These are phyloP conservation scores for Trichosporon ovoides DNA, from an alignment of 1,284 basidiomycete genomes.

Conservation along the genomic window DNA sequence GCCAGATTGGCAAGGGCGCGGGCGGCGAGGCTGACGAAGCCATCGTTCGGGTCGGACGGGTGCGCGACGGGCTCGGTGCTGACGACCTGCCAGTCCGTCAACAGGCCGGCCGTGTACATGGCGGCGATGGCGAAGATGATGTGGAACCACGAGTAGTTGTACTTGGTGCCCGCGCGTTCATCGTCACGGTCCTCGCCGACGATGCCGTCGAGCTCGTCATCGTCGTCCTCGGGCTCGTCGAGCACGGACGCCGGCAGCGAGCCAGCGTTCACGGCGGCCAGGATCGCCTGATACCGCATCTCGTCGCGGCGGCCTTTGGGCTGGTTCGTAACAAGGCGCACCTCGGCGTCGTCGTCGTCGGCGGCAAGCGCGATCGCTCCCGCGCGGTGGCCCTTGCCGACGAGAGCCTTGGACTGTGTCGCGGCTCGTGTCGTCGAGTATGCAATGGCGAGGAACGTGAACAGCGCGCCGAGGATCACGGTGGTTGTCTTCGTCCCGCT, in stretches of 20 bases:
- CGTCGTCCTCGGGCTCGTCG: conserved; percentile 67
- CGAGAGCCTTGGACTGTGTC: conserved; percentile 84
- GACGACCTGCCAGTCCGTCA: conserved; percentile 83
- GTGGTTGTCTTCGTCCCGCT: conserved; percentile 76
- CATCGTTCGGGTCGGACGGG: conserved; percentile 24
- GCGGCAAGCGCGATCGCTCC: conserved; percentile 58
- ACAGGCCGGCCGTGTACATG: conserved; percentile 98
- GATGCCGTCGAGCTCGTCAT: conserved; percentile 65
- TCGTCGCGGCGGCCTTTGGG: conserved; percentile 73
- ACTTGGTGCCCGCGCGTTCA: conserved; percentile 91
- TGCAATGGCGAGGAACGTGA: conserved; percentile 96
- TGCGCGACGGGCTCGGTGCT: conserved; percentile 38
- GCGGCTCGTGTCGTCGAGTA: conserved; percentile 95
- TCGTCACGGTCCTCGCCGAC: conserved; percentile 78
- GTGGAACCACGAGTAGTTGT: conserved; percentile 99
- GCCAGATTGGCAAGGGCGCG: conserved; percentile 4
- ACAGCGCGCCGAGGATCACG: conserved; percentile 82
- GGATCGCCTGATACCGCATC: conserved; percentile 86
- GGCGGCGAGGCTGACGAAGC: conserved; percentile 6
- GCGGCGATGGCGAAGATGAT: conserved; percentile 91
- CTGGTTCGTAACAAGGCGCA: conserved; percentile 74
- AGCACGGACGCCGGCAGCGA: conserved; percentile 91
- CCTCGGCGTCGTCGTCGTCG: conserved; percentile 49
- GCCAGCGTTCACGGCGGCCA: conserved; percentile 94
- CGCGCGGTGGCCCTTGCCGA: conserved; percentile 58